Evolutionary conservation across 768 basidiomycete genomes (phyloP).

Genomic region (Hygrocybe coccinea): DNA sequence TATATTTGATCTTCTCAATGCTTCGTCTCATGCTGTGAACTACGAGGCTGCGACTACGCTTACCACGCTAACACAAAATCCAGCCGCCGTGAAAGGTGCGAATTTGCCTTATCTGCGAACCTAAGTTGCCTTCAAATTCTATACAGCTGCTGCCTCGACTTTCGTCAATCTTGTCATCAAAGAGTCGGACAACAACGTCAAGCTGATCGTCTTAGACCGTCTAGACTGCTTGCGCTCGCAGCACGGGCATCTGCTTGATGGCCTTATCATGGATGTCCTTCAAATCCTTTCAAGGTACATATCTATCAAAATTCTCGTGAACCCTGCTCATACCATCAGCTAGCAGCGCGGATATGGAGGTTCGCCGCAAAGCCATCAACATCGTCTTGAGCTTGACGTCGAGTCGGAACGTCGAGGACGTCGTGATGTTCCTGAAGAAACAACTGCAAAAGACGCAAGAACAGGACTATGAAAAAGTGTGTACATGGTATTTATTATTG

Average conservation of each 20-base stretch:
- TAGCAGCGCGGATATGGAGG: slow-evolving; percentile 88
- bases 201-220: slow-evolving; percentile 92
- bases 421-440: slow-evolving; percentile 95
- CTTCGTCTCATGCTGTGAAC: slow-evolving; percentile 88
- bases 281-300: slow-evolving; percentile 76
- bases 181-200: slow-evolving; percentile 99
- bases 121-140: slow-evolving; percentile 6
- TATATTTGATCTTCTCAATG: slow-evolving; percentile 89
- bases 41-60: slow-evolving; percentile 96
- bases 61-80: slow-evolving; percentile 90
- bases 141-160: slow-evolving; percentile 77
- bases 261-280: slow-evolving; percentile 92
- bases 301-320: not conserved
- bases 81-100: slow-evolving; percentile 90
- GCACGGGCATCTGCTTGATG: slow-evolving; percentile 85
- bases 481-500: not conserved
- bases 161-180: slow-evolving; percentile 87
- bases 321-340: not conserved
- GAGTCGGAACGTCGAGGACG: slow-evolving; percentile 92
- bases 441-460: slow-evolving; percentile 93
- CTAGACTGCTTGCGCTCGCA: slow-evolving; percentile 76
- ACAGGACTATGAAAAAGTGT: slow-evolving; percentile 88
- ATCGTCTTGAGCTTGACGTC: slow-evolving; percentile 92
- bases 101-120: not conserved
- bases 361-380: slow-evolving; percentile 83